phyloP scores from a whole-genome alignment of 345 rosid genomes.

The Isatis tinctoria region DNA sequence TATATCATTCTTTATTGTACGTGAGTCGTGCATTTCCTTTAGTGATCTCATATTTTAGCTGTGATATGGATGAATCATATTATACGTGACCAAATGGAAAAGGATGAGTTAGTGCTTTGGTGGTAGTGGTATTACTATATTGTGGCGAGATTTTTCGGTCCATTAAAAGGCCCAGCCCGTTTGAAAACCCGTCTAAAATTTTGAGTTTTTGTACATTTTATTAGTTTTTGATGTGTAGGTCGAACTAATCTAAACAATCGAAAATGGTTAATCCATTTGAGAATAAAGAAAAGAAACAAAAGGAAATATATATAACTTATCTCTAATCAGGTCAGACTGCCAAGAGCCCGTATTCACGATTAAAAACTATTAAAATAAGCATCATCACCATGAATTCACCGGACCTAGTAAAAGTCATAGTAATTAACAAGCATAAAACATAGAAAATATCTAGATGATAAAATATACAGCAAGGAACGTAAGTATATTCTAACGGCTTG shows the following conservation, averaged over 20 bases:
- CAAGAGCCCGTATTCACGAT: too few relatives aligned
- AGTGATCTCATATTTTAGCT: not conserved
- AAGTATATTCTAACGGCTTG: not conserved
- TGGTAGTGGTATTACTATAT: not conserved
- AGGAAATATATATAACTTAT: too few relatives aligned
- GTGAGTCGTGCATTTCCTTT: not conserved
- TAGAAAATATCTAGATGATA: not conserved
- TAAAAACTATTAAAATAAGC: not conserved
- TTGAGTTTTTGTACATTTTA: too few relatives aligned
- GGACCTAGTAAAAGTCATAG: slow-evolving; percentile 15
- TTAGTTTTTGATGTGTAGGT: too few relatives aligned
- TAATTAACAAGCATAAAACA: not conserved
- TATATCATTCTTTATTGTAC: not conserved
- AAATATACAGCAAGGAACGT: not conserved
- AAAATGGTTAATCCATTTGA: not conserved
- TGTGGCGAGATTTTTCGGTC: not conserved
- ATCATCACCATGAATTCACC: not conserved
- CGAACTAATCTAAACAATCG: not conserved
- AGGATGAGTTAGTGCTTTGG: not conserved
- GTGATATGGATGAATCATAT: not conserved
- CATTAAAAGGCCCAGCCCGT: not conserved
- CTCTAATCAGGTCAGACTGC: too few relatives aligned
- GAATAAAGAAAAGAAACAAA: too few relatives aligned
- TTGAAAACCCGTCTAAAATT: not conserved
- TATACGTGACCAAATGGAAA: not conserved